Base-by-base conservation (phyloP, 371 early-diverging fungal genomes). In the Mortierella polycephala region DNA sequence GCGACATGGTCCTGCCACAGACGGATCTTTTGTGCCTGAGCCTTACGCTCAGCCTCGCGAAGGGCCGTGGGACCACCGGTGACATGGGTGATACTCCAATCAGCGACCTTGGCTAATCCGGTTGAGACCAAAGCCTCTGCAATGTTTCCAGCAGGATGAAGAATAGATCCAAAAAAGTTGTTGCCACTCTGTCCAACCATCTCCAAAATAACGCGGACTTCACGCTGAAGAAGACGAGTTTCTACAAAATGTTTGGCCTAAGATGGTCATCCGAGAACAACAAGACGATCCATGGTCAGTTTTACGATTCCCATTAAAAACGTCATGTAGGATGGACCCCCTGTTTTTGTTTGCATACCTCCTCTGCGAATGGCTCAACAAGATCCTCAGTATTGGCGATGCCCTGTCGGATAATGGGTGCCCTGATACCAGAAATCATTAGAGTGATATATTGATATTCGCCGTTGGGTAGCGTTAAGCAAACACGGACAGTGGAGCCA, bases 121-220 rank as follows among this genome's bases (percentile, higher is more conserved):
- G 88, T 90, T 14, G 87, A 69, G 14, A 98, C 83, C 47, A 98
- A 83, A 16, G 91, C 89, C 81, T 97, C 97, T 45, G 95, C 90
- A 82, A 98, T 98, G 74, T 96, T 96, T 54, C 98, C 98, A 23
- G 88, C 91, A 23, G 97, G 95, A 82, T 94, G 95, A 21, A 87
- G 79, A 7, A 98, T 82, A 7, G 92, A 75, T 21, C 95, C 98
- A 45, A 92, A 86, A 72, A 98, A 93, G 65, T 84, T 87, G 56
- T 88, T 86, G 44, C 84, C 81, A 69, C 85, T 83, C 39, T 86
- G 75, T 57, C 93, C 90, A 58, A 85, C 76, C 64, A 83, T 88
- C 83, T 96, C 97, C 60, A 98, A 75, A 42, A 93, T 82, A 9
- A 98, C 90, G 60, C 92, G 90, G 54, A 98, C 93, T 57, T 95